These are phyloP conservation scores for Ministeria vibrans DNA, from an alignment of 78 protist species.

Conservation along the genomic window DNA sequence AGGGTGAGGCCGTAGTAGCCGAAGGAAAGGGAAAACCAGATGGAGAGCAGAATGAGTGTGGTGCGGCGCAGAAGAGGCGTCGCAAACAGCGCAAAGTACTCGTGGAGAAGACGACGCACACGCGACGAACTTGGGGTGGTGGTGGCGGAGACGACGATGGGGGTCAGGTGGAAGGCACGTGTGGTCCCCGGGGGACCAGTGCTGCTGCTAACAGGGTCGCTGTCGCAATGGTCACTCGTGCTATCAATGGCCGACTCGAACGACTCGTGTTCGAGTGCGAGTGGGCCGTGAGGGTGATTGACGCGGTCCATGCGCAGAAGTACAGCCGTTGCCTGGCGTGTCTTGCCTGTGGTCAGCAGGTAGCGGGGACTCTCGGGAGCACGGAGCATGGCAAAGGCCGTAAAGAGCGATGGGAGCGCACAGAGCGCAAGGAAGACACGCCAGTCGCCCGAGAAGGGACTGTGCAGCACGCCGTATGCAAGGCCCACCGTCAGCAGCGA, in stretches of 20 bases:
- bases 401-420: background rate
- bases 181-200: too few relatives aligned
- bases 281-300: too few relatives aligned
- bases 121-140: too few relatives aligned
- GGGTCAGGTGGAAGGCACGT: too few relatives aligned
- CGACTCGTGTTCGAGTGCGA: too few relatives aligned
- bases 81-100: too few relatives aligned
- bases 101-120: too few relatives aligned
- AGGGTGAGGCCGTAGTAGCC: slow-evolving; percentile 45
- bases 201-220: too few relatives aligned
- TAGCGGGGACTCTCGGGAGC: background rate
- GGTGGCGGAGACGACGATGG: too few relatives aligned
- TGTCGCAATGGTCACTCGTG: too few relatives aligned
- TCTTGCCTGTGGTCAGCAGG: background rate
- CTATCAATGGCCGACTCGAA: too few relatives aligned
- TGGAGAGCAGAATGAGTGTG: slow-evolving; percentile 8
- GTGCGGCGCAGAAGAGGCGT: slow-evolving; percentile 1
- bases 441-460: background rate
- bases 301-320: background rate
- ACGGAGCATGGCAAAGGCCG: background rate
- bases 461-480: slow-evolving; percentile 20
- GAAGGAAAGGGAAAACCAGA: slow-evolving; percentile 41
- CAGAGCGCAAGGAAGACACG: background rate
- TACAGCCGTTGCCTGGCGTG: background rate
- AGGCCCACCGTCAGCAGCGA: slow-evolving; percentile 3